Conservation (phyloP, 2,329 filamentous ascomycete species). For the Dactylella cylindrospora region DNA sequence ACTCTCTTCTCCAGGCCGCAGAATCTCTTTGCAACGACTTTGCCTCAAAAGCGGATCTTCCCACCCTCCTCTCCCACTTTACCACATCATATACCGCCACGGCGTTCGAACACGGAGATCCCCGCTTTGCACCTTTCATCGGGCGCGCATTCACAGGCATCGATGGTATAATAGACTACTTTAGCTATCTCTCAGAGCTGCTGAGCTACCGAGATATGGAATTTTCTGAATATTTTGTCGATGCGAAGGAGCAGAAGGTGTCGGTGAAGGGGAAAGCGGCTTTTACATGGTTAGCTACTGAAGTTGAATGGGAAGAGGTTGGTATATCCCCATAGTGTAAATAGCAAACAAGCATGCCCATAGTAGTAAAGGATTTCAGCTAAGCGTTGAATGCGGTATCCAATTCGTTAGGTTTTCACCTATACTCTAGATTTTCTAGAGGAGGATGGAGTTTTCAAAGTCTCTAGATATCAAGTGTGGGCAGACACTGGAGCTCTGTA, state of each 20-base stretch:
- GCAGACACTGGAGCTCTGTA: constrained; percentile 53
- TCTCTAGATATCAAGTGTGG: constrained; percentile 52
- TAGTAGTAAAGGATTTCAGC: background rate
- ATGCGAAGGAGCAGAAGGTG: constrained; percentile 49
- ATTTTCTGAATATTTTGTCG: constrained; percentile 47
- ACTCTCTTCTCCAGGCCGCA: constrained; percentile 50
- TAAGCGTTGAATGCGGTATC: background rate
- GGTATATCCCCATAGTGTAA: too few relatives aligned
- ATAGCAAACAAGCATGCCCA: background rate
- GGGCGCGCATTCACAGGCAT: constrained; percentile 50
- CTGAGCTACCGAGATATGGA: constrained; percentile 51
- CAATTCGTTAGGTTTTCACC: constrained; percentile 47
- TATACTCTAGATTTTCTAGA: constrained; percentile 51
- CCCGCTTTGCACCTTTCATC: constrained; percentile 51
- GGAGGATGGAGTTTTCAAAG: constrained; percentile 40
- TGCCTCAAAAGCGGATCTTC: constrained; percentile 47
- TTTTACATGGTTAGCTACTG: constrained; percentile 51
- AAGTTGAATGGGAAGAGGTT: constrained; percentile 51
- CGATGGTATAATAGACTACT: constrained; percentile 50
- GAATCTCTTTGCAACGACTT: constrained; percentile 51
- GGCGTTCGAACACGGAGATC: constrained; percentile 52
- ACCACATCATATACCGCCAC: constrained; percentile 44
- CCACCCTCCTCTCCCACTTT: constrained; percentile 50
- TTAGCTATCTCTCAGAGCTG: constrained; percentile 47
- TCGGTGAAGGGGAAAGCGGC: constrained; percentile 50